Evolutionary conservation across 1,284 basidiomycete species (phyloP).

Genomic region (Stygiomarasmius scandens): DNA sequence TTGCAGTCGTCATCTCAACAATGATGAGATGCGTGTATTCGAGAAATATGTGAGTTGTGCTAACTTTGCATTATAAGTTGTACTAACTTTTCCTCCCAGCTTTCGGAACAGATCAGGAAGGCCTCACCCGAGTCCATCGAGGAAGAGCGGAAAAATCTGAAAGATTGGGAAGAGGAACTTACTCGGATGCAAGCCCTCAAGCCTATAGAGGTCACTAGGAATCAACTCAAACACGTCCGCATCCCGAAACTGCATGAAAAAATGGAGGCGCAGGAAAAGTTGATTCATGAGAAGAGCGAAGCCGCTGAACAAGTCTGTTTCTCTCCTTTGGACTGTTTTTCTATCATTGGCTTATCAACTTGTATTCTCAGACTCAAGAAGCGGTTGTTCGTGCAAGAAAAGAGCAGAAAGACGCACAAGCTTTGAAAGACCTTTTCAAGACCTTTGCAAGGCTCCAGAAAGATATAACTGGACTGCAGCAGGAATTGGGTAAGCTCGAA

Average conservation of each 20-base stretch:
- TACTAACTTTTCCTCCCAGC: slow-evolving; percentile 34
- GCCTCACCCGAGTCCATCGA: slow-evolving; percentile 42
- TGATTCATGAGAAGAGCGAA: slow-evolving; percentile 51
- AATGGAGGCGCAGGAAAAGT: slow-evolving; percentile 58
- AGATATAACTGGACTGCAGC: slow-evolving; percentile 67
- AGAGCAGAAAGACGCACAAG: slow-evolving; percentile 64
- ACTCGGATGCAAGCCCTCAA: slow-evolving; percentile 59
- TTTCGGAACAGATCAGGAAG: slow-evolving; percentile 58
- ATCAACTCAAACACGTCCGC: slow-evolving; percentile 60
- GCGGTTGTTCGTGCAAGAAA: slow-evolving; percentile 49
- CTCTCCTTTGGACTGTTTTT: too few relatives aligned
- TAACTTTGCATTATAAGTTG: not conserved
- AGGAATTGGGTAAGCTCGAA: slow-evolving; percentile 72
- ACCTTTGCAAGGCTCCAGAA: slow-evolving; percentile 64
- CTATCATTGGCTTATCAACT: slow-evolving; percentile 10
- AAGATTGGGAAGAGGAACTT: slow-evolving; percentile 66
- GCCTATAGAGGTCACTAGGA: slow-evolving; percentile 53
- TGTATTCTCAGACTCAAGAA: slow-evolving; percentile 44
- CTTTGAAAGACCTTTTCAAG: slow-evolving; percentile 66
- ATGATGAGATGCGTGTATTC: slow-evolving; percentile 63
- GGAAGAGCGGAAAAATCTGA: slow-evolving; percentile 47
- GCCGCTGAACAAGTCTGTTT: slow-evolving; percentile 60
- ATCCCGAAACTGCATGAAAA: slow-evolving; percentile 71
- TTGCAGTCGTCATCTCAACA: slow-evolving; percentile 74
- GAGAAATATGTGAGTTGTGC: slow-evolving; percentile 64